These are phyloP conservation scores for Plantago ovata DNA, from an alignment of 257 asterid genomes.

Conservation along the genomic window DNA sequence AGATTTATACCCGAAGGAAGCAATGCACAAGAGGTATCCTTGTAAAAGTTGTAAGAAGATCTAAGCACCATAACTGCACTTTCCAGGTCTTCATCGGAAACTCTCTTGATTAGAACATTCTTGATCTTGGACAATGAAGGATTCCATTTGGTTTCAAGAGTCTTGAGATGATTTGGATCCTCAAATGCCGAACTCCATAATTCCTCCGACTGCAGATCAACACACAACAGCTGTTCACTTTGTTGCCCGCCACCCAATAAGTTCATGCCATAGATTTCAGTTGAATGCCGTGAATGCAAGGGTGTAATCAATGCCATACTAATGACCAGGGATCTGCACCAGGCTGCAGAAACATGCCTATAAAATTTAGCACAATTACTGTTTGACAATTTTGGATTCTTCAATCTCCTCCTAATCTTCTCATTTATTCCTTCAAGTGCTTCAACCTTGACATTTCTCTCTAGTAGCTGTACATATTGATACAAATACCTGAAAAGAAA, in stretches of 20 bases:
- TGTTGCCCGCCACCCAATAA: constrained; percentile 47
- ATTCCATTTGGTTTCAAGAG: constrained; percentile 81
- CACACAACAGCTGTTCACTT: constrained; percentile 66
- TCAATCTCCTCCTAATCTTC: constrained; percentile 89
- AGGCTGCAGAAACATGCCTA: constrained; percentile 86
- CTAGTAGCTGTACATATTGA: constrained; percentile 70
- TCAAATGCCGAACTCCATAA: constrained; percentile 81
- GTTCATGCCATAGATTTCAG: constrained; percentile 53
- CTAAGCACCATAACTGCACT: constrained; percentile 72
- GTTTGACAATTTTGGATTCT: constrained; percentile 91
- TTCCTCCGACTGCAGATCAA: constrained; percentile 86
- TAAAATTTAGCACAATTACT: constrained; percentile 70
- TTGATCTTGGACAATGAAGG: constrained; percentile 71
- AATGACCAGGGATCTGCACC: constrained; percentile 96
- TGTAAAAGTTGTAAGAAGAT: constrained; percentile 86
- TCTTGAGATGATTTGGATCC: constrained; percentile 65
- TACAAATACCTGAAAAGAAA: constrained; percentile 66
- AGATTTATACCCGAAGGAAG: constrained; percentile 96
- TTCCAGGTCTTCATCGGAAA: constrained; percentile 90
- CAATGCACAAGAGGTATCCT: constrained; percentile 90
- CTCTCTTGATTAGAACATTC: constrained; percentile 80
- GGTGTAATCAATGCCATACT: constrained; percentile 93
- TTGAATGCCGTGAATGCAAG: constrained; percentile 64
- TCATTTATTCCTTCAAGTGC: constrained; percentile 89
- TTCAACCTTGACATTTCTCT: constrained; percentile 73